Evolutionary conservation across 768 basidiomycete genomes (phyloP), one percentile per base, ranked within the genome.

Genomic region (Kwoniella sp.): DNA sequence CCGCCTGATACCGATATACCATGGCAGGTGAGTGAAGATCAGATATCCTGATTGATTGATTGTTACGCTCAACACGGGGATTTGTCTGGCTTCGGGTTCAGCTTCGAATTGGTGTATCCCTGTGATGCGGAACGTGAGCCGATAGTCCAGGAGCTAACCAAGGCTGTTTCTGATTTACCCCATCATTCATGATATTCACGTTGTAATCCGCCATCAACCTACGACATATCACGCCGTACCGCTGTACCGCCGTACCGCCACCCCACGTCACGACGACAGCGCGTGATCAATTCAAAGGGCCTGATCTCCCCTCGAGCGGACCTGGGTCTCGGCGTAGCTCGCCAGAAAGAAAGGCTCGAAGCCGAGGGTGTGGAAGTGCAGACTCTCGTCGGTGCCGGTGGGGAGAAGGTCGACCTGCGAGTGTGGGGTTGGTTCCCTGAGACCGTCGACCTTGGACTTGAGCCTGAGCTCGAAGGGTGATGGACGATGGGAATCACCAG

Each of bases 281-380:
- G 79, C 13, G 79, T 80, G 8, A 75, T 80, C 55, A 72, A 72
- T 3, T 76, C 79, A 0, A 73, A 68, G 56, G 79, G 79, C 2
- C 54, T 68, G 25, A 82, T 83, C 20, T 91, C 91, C 1, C 92
- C 91, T 7, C 85, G 93, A 50, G 92, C 90, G 0, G 91, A 92
- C 2, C 89, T 88, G 2, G 93, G 93, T 2, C 82, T 85, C 45
- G 92, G 91, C 1, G 92, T 92, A 0, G 85, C 85, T 51, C 82
- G 86, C 0, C 93, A 96, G 75, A 83, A 86, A 20, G 87, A 89
- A n/a, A 87, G 85, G 1, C 84, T 96, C 15, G 86, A 88, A 63
- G 87, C 86, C 0, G 93, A 94, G 78, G 91, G 90, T 2, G 85
- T 94, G n/a, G 87, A 90, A 56, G 91, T 94, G 22, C 83, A 58